These are phyloP conservation scores for Mortierella sp. DNA, from an alignment of 371 early-diverging fungal species.

Conservation along the genomic window DNA sequence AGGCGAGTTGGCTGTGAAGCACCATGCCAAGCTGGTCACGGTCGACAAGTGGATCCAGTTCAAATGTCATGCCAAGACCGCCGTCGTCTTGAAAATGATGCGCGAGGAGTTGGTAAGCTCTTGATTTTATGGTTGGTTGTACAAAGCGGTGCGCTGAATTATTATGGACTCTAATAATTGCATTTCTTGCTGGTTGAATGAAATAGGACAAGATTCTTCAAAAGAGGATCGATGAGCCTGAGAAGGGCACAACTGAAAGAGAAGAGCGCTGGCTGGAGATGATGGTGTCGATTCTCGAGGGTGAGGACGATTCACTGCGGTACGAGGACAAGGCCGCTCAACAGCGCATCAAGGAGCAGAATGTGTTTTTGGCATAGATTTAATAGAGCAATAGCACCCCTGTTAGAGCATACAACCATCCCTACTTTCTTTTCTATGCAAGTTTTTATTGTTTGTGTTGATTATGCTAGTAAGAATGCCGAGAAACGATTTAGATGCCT, in stretches of 20 bases:
- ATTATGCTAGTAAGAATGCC: background rate
- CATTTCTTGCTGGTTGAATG: too few species aligned
- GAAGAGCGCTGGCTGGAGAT: constrained; percentile 58
- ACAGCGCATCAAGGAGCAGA: constrained; percentile 34
- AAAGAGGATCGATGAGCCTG: constrained; percentile 53
- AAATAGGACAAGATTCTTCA: constrained; percentile 57
- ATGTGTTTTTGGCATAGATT: constrained; percentile 38
- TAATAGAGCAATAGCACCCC: background rate
- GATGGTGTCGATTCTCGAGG: constrained; percentile 52
- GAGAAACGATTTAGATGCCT: constrained; percentile 24
- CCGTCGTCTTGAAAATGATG: constrained; percentile 69
- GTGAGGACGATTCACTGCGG: constrained; percentile 37
- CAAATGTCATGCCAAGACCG: constrained; percentile 74
- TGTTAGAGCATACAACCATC: background rate
- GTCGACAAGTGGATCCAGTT: constrained; percentile 76
- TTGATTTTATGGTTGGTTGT: background rate
- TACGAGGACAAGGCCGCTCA: constrained; percentile 40
- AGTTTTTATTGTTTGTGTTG: background rate
- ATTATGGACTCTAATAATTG: too few species aligned
- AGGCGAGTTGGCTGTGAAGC: constrained; percentile 69
- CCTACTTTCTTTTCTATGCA: background rate
- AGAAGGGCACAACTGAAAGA: constrained; percentile 39
- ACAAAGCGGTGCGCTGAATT: background rate
- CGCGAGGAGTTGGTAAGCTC: constrained; percentile 63
- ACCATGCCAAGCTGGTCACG: constrained; percentile 64